These are phyloP conservation scores for Cyclocybe aegerita DNA, from an alignment of 768 basidiomycete genomes.

Conservation along the genomic window DNA sequence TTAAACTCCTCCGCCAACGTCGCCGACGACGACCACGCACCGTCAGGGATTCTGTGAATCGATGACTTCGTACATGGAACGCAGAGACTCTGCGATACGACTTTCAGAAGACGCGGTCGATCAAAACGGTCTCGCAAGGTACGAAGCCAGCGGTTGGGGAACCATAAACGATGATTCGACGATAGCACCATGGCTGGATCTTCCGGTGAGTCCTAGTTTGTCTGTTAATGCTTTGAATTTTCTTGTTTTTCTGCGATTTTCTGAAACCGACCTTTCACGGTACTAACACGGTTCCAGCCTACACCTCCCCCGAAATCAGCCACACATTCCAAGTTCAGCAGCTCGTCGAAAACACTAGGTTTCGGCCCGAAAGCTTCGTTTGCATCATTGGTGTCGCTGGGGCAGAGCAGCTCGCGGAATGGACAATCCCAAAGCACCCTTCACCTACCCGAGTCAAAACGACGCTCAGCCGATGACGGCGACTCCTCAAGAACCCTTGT, in stretches of 20 bases:
- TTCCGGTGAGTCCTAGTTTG: conserved; percentile 20
- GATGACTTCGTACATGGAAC: conserved; percentile 8
- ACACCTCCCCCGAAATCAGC: conserved; percentile 40
- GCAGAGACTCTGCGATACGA: conserved; percentile 15
- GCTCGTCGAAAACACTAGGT: conserved; percentile 31
- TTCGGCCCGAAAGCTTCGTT: conserved; percentile 41
- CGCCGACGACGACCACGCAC: no score
- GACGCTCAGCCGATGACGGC: conserved; percentile 31
- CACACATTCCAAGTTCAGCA: conserved; percentile 2
- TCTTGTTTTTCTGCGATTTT: background rate
- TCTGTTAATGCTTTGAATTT: background rate
- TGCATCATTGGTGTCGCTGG: conserved; percentile 35
- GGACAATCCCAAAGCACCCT: conserved; percentile 34
- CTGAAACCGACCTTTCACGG: background rate
- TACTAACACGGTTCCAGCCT: conserved; percentile 28
- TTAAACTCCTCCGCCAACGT: no score
- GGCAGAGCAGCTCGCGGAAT: conserved; percentile 29
- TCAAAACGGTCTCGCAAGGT: conserved; percentile 23
- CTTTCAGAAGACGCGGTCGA: conserved; percentile 26
- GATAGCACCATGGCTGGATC: conserved; percentile 32
- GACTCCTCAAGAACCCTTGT: conserved; percentile 21
- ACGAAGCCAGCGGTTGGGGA: conserved; percentile 11
- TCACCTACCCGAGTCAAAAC: conserved; percentile 27
- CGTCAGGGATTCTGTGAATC: no score
- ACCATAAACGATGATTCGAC: conserved; percentile 20